Percentiles rank a stretch among this genome's conserved stretches.
Evolutionary conservation across 345 rosid genomes (phyloP).

Genomic region (Brassica nigra): DNA sequence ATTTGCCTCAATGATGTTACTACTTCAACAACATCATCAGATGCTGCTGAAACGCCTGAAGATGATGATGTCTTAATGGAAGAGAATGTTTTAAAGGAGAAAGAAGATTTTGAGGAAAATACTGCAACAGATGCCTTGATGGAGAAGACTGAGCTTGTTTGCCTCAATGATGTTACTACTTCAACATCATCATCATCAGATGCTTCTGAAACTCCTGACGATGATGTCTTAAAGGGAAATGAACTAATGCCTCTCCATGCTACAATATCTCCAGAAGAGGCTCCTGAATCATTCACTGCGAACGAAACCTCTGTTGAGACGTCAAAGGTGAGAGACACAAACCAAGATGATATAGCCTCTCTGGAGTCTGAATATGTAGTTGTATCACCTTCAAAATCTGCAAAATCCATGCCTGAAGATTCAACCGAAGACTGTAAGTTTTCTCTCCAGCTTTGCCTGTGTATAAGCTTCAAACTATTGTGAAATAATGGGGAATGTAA

Average conservation of each 20-base stretch:
- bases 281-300: slow-evolving; percentile 30
- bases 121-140: not conserved
- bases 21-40: slow-evolving; percentile 7
- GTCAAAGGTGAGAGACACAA: slow-evolving; percentile 34
- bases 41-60: slow-evolving; percentile 26
- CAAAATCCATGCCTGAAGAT: slow-evolving; percentile 42
- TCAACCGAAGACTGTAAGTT: slow-evolving; percentile 57
- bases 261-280: not conserved
- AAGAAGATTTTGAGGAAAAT: too few relatives aligned
- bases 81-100: slow-evolving; percentile 4
- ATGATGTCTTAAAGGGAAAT: slow-evolving; percentile 38
- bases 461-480: not conserved
- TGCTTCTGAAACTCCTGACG: slow-evolving; percentile 26
- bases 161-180: slow-evolving; percentile 40
- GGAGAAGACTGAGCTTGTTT: slow-evolving; percentile 45
- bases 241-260: slow-evolving; percentile 30
- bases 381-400: slow-evolving; percentile 31
- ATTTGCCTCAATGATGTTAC: slow-evolving; percentile 13
- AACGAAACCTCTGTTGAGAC: slow-evolving; percentile 37
- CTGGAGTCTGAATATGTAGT: slow-evolving; percentile 32
- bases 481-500: not conserved
- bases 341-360: slow-evolving; percentile 23
- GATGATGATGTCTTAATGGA: slow-evolving; percentile 13
- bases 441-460: slow-evolving; percentile 3
- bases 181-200: slow-evolving; percentile 20